phyloP scores from a whole-genome alignment of 176 grass and related monocot species.

The Ananas comosus region DNA sequence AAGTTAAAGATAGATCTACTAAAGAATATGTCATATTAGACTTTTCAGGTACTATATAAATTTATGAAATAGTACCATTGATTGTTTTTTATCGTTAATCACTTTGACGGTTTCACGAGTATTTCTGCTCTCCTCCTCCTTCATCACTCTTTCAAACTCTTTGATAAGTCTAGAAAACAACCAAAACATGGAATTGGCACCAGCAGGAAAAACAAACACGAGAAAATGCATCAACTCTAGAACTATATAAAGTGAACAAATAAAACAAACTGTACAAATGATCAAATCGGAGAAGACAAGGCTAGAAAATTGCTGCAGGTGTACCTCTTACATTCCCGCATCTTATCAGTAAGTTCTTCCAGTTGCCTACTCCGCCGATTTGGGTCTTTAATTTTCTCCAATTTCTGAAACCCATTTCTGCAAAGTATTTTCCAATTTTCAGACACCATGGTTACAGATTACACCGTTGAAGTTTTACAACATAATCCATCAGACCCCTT shows the following conservation, averaged over 20 bases:
- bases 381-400: constrained; percentile 95
- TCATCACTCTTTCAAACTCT: constrained; percentile 76
- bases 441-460: too few species aligned
- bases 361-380: constrained; percentile 75
- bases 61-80: constrained; percentile 37
- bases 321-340: constrained; percentile 95
- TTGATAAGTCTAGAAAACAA: constrained; percentile 71
- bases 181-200: constrained; percentile 2
- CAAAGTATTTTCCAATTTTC: background rate
- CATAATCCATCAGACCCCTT: too few species aligned
- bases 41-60: background rate
- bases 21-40: background rate
- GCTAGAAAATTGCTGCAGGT: background rate
- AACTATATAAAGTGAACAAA: background rate
- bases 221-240: background rate
- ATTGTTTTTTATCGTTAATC: constrained; percentile 80
- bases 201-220: background rate
- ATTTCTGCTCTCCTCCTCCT: constrained; percentile 39
- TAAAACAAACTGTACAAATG: background rate
- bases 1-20: background rate
- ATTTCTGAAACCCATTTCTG: constrained; percentile 96
- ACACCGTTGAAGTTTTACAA: too few species aligned
- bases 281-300: background rate
- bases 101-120: constrained; percentile 47
- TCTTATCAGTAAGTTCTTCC: constrained; percentile 88